Evolutionary conservation across 805 yeast species (phyloP), one percentile per base, ranked within the genome.

Genomic region (Candida taoyuanica): DNA sequence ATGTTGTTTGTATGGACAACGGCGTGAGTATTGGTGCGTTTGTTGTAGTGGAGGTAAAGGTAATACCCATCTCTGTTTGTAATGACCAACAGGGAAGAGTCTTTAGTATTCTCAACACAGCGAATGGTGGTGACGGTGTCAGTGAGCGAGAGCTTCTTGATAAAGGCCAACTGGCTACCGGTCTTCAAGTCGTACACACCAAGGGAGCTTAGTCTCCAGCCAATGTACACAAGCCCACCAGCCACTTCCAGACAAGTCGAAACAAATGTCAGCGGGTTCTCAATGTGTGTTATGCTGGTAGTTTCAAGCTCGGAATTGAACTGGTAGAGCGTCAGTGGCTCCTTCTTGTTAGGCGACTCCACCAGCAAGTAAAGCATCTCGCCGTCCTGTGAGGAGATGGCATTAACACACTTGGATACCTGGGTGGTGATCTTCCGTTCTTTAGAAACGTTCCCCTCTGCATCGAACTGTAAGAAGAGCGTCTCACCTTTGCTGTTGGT

Each of bases 51-150:
- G 9, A 67, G 40, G 43, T 73, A 67, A 49, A 72, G 59, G 49
- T 79, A 83, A 21, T 64, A 69, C 1, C 91, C 87, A 59, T 84
- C 93, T 52, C 83, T 70, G 33, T 80, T 72, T 0, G 87, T 77
- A 14, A 80, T 53, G 6, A 68, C 60, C 17, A 66, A 55, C 14
- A 39, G 44, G 46, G n/a, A 58, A 19, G n/a, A 38, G 34, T 28
- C 48, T 1, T 30, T 7, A 0, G 40, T 36, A 2, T 57, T 45
- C 29, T 64, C 59, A 2, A 78, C 55, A 4, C 66, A 51, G 14
- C 62, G 60, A 4, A 81, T 60, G 1, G 78, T 68, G 0, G 91
- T 76, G 7, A 81, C 74, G 0, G 89, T 77, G 48, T 84, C 93
- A 11, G 89, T 88, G 3, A 73, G 64, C 4, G 73, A 67, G 11